phyloP scores from a whole-genome alignment of 768 basidiomycete genomes.

The Collybia mongolica region DNA sequence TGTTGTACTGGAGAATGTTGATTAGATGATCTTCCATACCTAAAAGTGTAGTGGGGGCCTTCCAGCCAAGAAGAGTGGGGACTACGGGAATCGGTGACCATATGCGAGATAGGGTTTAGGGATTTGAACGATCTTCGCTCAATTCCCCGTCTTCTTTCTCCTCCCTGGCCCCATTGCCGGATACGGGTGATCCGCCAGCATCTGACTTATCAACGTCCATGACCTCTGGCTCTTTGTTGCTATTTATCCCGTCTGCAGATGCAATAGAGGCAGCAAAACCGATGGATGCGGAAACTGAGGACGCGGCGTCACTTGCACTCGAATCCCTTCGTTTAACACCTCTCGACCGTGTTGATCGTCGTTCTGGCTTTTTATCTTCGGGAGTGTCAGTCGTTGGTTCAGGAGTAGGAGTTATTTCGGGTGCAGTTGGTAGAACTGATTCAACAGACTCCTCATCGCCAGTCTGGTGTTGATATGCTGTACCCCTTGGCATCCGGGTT shows the following conservation, averaged over 20 bases:
- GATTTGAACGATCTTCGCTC: slow-evolving; percentile 26
- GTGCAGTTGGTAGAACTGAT: slow-evolving; percentile 20
- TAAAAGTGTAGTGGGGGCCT: too few species aligned
- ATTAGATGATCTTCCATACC: too few species aligned
- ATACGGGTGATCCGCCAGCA: slow-evolving; percentile 5
- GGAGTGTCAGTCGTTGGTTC: slow-evolving; percentile 29
- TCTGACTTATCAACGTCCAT: slow-evolving; percentile 13
- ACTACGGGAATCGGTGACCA: too few species aligned
- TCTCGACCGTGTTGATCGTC: slow-evolving; percentile 49
- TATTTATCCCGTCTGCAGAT: neutral
- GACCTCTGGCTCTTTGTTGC: slow-evolving; percentile 7
- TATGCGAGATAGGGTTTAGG: neutral
- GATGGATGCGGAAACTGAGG: slow-evolving; percentile 21
- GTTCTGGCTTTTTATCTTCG: slow-evolving; percentile 36
- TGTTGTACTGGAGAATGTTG: too few species aligned
- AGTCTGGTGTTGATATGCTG: slow-evolving; percentile 22
- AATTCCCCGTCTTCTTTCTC: slow-evolving; percentile 41
- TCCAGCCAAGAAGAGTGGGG: too few species aligned
- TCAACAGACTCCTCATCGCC: slow-evolving; percentile 45
- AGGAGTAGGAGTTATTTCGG: slow-evolving; percentile 21
- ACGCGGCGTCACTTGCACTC: slow-evolving; percentile 49
- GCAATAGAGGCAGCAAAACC: neutral
- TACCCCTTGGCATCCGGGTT: slow-evolving; percentile 50
- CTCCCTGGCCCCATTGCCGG: slow-evolving; percentile 19
- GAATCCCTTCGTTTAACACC: slow-evolving; percentile 46